Percentiles rank a stretch among this genome's conserved stretches.
Conservation (phyloP, 176 grass and related monocot species). For the Carex scoparia region DNA sequence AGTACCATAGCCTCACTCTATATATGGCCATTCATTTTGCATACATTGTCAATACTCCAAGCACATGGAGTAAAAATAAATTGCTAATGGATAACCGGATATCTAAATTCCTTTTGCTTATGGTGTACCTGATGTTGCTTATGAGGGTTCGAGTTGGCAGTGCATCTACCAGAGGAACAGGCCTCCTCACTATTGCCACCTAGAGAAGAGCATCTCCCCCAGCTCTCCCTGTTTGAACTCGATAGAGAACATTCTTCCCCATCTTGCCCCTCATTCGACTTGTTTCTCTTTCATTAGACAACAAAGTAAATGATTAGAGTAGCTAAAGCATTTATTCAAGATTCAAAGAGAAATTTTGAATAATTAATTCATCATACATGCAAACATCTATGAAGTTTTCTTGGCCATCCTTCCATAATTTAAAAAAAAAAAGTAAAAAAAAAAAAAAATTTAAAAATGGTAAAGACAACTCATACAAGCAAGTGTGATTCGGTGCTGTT, state of each 20-base stretch:
- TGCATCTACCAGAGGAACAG: constrained; percentile 55
- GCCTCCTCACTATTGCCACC: constrained; percentile 59
- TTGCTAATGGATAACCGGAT: background rate
- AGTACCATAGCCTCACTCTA: too few species aligned
- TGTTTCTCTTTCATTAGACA: constrained; percentile 40
- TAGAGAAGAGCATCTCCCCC: constrained; percentile 95
- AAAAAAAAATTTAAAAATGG: background rate
- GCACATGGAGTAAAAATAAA: background rate
- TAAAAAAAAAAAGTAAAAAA: background rate
- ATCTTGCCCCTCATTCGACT: constrained; percentile 41
- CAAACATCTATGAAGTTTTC: background rate
- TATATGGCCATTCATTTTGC: background rate
- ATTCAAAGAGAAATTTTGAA: background rate
- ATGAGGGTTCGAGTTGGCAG: constrained; percentile 29
- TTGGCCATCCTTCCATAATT: background rate
- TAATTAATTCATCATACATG: background rate
- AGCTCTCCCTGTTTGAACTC: constrained; percentile 89
- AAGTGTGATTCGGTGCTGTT: constrained; percentile 32
- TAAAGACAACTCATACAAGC: constrained; percentile 37
- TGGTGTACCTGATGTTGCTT: constrained; percentile 57
- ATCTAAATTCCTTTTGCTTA: background rate
- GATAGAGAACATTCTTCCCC: constrained; percentile 80
- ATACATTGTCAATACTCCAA: background rate
- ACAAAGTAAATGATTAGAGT: background rate
- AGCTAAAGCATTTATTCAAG: background rate